Evolutionary conservation across 176 grass and related monocot genomes (phyloP).

Genomic region (Lolium multiflorum): DNA sequence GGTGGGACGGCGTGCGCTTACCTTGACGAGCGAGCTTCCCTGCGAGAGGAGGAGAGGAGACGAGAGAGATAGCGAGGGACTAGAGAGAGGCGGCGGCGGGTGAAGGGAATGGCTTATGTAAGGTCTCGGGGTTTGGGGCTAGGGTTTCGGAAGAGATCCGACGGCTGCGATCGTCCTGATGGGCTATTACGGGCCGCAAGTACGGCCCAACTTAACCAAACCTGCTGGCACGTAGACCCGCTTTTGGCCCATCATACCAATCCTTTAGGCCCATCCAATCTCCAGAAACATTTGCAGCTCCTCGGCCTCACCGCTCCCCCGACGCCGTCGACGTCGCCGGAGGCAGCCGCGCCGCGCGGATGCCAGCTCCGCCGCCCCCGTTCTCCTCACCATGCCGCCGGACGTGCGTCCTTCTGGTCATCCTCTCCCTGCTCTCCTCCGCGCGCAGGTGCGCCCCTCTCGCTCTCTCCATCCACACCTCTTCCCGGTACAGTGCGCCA

Average conservation of each 20-base stretch:
- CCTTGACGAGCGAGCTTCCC: conserved; percentile 28
- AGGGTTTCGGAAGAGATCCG: background rate
- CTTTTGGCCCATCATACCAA: no score
- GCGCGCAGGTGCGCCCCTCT: background rate
- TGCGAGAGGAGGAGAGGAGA: background rate
- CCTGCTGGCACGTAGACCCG: background rate
- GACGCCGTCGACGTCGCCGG: conserved; percentile 6
- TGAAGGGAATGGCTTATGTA: conserved; percentile 19
- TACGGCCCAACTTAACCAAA: background rate
- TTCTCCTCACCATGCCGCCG: conserved; percentile 1
- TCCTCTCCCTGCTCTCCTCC: conserved; percentile 1
- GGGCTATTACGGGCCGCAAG: background rate
- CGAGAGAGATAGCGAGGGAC: background rate
- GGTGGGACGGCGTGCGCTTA: background rate
- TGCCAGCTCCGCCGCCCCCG: conserved; percentile 25
- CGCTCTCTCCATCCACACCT: background rate
- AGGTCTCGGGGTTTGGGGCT: conserved; percentile 26
- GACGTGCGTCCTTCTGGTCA: background rate
- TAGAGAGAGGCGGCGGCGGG: conserved; percentile 5
- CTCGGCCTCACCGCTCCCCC: background rate
- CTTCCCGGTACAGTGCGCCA: background rate
- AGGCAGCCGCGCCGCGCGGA: background rate
- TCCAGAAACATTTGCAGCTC: background rate
- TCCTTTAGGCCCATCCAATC: no score
- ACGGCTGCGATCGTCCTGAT: background rate